Evolutionary conservation across 768 basidiomycete genomes (phyloP), one percentile per base, ranked within the genome.

Genomic region (Tylopilus intermedius): DNA sequence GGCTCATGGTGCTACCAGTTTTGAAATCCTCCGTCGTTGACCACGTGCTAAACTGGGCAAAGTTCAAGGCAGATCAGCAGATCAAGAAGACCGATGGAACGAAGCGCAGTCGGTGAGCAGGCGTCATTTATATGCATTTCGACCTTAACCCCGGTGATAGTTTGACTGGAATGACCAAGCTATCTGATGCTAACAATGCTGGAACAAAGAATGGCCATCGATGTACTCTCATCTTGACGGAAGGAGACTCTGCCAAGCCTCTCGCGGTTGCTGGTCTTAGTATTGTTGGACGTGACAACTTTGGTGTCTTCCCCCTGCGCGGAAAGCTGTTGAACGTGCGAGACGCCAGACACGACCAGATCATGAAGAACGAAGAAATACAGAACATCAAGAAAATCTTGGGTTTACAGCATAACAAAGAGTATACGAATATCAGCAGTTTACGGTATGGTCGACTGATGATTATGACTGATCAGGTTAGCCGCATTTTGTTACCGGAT

Each of bases 401-500:
- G 78, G 96, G 96, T 4, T 72, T 99, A 50, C 92, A 94, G 67
- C 92, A 96, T 66, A 90, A 88, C 65, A 94, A 94, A 71, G 86
- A 88, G 57, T 99, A 99, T 70, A 73, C 73, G 37, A 79, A 77
- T 47, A 72, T 80, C 14, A 67, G 66, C 33, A 85, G 79, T 58
- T 71, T 99, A 62, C 83, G 96, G 26, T 99, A 99, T 63, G 96
- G 96, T 1, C 84, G 86, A 47, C 67, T 99, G 45, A 99, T 99
- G 96, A 92, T 99, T 61, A 99, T 99, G 96, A 92, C 96, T 4
- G 96, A 99, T 86, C 95, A 97, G 82, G 94, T 92, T 49, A 45
- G n/a, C 47, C 10, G 9, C 8, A 5, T 27, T 45, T 4, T 48
- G n/a, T 38, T 47, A 18, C 24, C 4, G 39, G 37, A 41, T 22